Base-by-base conservation (phyloP, 371 early-diverging fungal genomes). In the Blakeslea trispora region DNA sequence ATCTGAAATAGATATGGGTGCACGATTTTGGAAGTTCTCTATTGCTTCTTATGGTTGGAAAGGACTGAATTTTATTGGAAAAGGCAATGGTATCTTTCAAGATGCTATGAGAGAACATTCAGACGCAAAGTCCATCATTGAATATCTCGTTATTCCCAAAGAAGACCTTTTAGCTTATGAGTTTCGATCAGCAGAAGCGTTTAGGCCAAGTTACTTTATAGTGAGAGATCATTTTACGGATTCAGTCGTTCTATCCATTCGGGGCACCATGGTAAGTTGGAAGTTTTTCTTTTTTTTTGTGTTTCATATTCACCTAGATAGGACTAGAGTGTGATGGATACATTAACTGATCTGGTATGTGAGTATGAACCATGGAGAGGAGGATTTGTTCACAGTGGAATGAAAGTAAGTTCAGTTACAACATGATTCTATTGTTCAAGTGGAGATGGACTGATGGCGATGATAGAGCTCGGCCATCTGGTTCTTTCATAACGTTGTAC, bases 311-410 rank as follows among this genome's bases (percentile, higher is more conserved):
- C 28, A 28, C 28, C 7, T 28, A 28, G 28, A 28, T 28, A 28
- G n/a, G n/a, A 23, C 23, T 68, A 87, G 88, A 93, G 91, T 45
- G 74, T 85, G 0, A 82, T 87, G 59, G 95, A 94, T 63, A 85
- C 92, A 2, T 62, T 94, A 53, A 93, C 95, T 0, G 95, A 94
- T 63, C 64, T 94, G 21, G 86, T 88, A 0, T 93, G 93, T 52
- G 93, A 94, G 61, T 94, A 94, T 56, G 83, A 86, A 45, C 88
- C 81, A 24, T 94, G 94, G 94, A 82, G 84, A 49, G 93, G 92
- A 34, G 93, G 93, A 1, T 74, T 92, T 15, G 89, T 92, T 42
- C 94, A 94, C 58, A 81, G 83, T 46, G 94, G 94, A 5, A 89
- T 92, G 81, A 81, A 88, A 55, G 76, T 63, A 58, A 57, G 22